Evolutionary conservation across 2,329 filamentous ascomycete species (phyloP).

Genomic region (Fusarium luffae): DNA sequence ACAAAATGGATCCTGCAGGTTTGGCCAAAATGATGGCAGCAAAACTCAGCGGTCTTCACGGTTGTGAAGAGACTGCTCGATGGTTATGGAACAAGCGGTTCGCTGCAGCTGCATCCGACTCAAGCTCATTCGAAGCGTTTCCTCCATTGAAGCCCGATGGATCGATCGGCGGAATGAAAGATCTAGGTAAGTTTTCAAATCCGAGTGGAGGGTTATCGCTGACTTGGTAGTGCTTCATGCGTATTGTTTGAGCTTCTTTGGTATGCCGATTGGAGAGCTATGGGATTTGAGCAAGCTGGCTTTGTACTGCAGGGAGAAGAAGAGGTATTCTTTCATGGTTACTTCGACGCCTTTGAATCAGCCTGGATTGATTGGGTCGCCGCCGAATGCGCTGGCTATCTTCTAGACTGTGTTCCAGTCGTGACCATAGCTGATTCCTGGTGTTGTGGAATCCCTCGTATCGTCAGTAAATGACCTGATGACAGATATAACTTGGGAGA

Average conservation of each 20-base stretch:
- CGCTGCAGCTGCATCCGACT: conserved; percentile 71
- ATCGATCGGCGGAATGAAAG: conserved; percentile 44
- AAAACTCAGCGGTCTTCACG: conserved; percentile 56
- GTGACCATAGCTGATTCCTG: not conserved
- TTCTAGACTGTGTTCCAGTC: conserved; percentile 17
- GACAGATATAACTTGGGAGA: too few relatives aligned
- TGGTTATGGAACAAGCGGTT: conserved; percentile 79
- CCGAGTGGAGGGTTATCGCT: not conserved
- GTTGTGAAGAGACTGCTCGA: conserved; percentile 62
- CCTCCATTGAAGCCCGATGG: conserved; percentile 62
- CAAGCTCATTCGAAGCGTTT: conserved; percentile 71
- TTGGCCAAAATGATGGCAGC: conserved; percentile 48
- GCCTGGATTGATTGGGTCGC: conserved; percentile 30
- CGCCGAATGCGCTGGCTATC: conserved; percentile 42
- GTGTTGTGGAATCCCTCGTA: not conserved
- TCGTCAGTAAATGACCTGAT: too few relatives aligned
- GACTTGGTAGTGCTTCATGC: conserved; percentile 56
- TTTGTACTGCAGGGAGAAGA: conserved; percentile 61
- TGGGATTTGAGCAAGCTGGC: conserved; percentile 66
- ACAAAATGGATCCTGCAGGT: conserved; percentile 55
- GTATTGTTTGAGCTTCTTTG: conserved; percentile 62
- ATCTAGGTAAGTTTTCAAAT: conserved; percentile 49
- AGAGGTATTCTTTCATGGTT: conserved; percentile 70
- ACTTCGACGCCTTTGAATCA: conserved; percentile 65
- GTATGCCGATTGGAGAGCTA: conserved; percentile 66